Evolutionary conservation across 306 rosid genomes (phyloP).

Genomic region (Gastrolobium villosum): DNA sequence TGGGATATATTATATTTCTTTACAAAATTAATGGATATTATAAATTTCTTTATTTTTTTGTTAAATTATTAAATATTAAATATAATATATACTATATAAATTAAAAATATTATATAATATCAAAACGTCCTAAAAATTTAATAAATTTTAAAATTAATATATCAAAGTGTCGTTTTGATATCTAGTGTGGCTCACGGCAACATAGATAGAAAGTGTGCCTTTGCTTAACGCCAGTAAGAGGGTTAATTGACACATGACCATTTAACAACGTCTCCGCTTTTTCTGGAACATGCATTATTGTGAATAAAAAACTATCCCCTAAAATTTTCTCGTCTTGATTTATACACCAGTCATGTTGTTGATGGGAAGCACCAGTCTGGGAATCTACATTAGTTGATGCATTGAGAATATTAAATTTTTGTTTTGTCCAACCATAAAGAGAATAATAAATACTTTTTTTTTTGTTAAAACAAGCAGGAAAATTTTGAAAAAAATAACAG

Average conservation of each 20-base stretch:
- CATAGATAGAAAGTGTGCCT: too few species aligned
- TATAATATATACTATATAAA: too few species aligned
- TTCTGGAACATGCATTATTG: background rate
- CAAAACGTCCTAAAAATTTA: too few species aligned
- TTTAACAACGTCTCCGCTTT: background rate
- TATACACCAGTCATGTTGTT: background rate
- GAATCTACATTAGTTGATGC: background rate
- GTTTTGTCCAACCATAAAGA: background rate
- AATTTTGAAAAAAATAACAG: background rate
- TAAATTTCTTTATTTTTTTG: too few species aligned
- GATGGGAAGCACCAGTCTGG: background rate
- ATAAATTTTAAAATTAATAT: too few species aligned
- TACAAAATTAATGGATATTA: too few species aligned
- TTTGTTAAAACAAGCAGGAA: background rate
- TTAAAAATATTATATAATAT: too few species aligned
- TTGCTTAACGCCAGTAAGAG: background rate
- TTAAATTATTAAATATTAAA: too few species aligned
- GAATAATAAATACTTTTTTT: background rate
- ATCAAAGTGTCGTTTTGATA: too few species aligned
- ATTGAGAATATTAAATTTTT: background rate
- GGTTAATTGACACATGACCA: background rate
- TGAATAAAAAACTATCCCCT: background rate
- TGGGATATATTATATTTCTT: too few species aligned
- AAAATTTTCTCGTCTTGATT: background rate
- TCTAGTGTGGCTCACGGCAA: too few species aligned